Base-by-base conservation (phyloP, 2,329 filamentous ascomycete species). In the Fusarium praegraminearum region DNA sequence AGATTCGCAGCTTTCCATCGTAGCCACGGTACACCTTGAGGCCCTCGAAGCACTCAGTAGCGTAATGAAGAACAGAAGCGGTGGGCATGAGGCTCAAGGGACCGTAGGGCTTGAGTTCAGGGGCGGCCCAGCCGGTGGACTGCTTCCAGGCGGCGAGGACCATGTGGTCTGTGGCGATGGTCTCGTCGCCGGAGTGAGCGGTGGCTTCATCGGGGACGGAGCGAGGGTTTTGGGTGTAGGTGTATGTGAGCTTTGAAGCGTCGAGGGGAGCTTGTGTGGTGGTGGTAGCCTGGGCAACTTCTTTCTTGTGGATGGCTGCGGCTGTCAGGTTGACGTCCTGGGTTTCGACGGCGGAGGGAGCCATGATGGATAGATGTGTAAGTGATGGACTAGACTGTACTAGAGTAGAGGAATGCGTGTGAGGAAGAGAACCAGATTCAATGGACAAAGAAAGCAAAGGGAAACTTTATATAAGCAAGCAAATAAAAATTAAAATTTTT, bases 11-110 rank as follows among this genome's bases (percentile, higher is more conserved):
- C 74, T 86, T 87, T 73, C 90, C 90, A 78, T 95, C 91, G 71
- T 86, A 86, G 58, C 93, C 93, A 52, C 93, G 90, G 85, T 93
- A 97, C 53, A 89, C 88, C 81, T 97, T 97, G 74, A 87, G 81
- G 15, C 93, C 93, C 81, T 97, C 93, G 82, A 97, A 97, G 80
- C 93, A 97, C 80, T 95, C 91, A 49, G 93, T 97, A 13, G 93
- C 93, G 81, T 97, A 97, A 85, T 97, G 93, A 64, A 97, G 86
- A 65, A 90, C 89, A 5, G 90, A 92, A 16, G 93, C 92, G 7
- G 91, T 94, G 36, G 93, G 93, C 83, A 93, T 91, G 75, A 97
- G 88, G 67, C 86, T 86, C 55, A 97, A 82, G 13, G 92, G 91
- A 0, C 92, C 91, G 79, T 93, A 96, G 28, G 93, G 91, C 78